Evolutionary conservation across 208 protist species (phyloP), one percentile per base, ranked within the genome.

Genomic region (Trypanosoma rangeli): DNA sequence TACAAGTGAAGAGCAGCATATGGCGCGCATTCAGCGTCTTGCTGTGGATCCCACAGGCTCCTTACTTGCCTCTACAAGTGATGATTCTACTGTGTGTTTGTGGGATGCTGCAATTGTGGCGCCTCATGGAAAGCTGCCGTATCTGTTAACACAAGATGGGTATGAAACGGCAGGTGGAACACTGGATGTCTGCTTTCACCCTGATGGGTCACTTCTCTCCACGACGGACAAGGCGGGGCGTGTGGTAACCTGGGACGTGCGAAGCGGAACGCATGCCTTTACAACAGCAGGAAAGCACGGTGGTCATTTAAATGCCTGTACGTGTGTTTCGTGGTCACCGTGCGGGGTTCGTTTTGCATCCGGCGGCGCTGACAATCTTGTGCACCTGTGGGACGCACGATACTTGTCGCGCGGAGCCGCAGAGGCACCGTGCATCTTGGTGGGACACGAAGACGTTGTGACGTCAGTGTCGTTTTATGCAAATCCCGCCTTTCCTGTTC

Each of bases 311-410:
- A 63, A 74, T 26, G 59, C 70, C 10, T 84, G 83, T 26, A 84
- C 64, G 3, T 91, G 86, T 55, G 83, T 96, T 22, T 68, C 80
- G 20, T 96, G 91, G 88, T 93, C 86, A 8, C 91, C 86, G 3
- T 93, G 86, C 49, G 91, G 91, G 3, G 73, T 86, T 18, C 91
- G 85, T 28, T 65, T 96, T 35, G 86, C 86, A 62, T 86, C 86
- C 0, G 91, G 86, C 35, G 88, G 87, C 9, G 83, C 75, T 0
- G 91, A 96, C 56, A 69, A 76, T 44, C 70, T 84, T 24, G 70
- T 96, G 33, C 84, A 96, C 48, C 29, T 96, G 15, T 96, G 87
- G 79, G 91, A 96, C 44, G 86, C 85, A 12, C 82, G 91, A 0
- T 72, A 76, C 76, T 74, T 96, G 16, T 68, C 70, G 68, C 67